Percentiles rank a stretch among this genome's conserved stretches.
These are phyloP conservation scores for Botrytis sinoallii DNA, from an alignment of 2,329 filamentous ascomycete species.

Conservation along the genomic window DNA sequence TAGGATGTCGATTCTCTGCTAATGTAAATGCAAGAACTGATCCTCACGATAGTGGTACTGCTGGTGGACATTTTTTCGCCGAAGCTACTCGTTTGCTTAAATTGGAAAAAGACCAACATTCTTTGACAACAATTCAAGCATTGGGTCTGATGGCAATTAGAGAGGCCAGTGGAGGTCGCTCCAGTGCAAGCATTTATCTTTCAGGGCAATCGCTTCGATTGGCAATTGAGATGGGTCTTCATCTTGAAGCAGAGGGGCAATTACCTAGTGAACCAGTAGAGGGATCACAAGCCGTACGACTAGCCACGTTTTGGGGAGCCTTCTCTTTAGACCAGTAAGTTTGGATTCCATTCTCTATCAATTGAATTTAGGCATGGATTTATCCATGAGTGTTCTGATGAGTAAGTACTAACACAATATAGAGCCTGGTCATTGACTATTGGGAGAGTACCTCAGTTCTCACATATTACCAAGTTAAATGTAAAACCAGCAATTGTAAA, in stretches of 20 bases:
- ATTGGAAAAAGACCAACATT: slow-evolving; percentile 54
- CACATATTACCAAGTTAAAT: slow-evolving; percentile 53
- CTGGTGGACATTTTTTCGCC: slow-evolving; percentile 72
- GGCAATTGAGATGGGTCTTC: slow-evolving; percentile 49
- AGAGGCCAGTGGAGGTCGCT: slow-evolving; percentile 67
- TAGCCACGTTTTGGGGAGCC: slow-evolving; percentile 49
- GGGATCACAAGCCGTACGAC: slow-evolving; percentile 47
- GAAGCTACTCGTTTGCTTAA: slow-evolving; percentile 60
- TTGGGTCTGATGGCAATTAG: slow-evolving; percentile 72
- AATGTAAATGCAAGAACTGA: slow-evolving; percentile 59
- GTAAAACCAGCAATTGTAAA: slow-evolving; percentile 59
- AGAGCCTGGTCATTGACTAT: slow-evolving; percentile 66
- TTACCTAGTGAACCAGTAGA: slow-evolving; percentile 23
- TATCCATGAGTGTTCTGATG: neutral
- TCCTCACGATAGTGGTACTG: slow-evolving; percentile 58
- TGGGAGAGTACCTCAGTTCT: slow-evolving; percentile 59
- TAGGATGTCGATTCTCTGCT: slow-evolving; percentile 69
- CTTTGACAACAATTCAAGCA: slow-evolving; percentile 68
- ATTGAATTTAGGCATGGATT: neutral
- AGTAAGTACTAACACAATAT: slow-evolving; percentile 1
- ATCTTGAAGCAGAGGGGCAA: slow-evolving; percentile 23
- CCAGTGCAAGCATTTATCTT: slow-evolving; percentile 70
- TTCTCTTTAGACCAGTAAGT: slow-evolving; percentile 54
- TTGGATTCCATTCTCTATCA: slow-evolving; percentile 51
- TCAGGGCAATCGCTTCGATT: slow-evolving; percentile 68